Base-by-base conservation (phyloP, 108 stramenopile species). In the Pseudonitzschia multiseries region DNA sequence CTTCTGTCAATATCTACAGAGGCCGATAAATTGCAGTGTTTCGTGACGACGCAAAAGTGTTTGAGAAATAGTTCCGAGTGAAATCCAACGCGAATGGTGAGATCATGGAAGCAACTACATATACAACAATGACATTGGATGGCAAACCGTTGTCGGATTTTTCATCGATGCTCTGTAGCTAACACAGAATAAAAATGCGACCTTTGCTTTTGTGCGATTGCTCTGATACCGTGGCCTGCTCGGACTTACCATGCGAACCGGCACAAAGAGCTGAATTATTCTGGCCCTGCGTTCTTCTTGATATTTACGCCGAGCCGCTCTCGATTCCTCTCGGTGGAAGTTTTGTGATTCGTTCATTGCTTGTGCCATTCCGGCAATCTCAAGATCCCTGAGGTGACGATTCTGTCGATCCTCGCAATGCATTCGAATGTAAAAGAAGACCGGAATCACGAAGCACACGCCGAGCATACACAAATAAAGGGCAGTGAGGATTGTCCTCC, bases 361-460 rank as follows among this genome's bases (percentile, higher is more conserved):
- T 21, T 57, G 57, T 0, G 79, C 41, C 20, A 77, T 77, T 8
- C 46, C 60, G 15, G 74, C 75, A 27, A 74, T 33, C 40, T 75
- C 77, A 28, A 75, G 50, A 10, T 77, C 72, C 41, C 74, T 57
- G 0, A 77, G 44, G 5, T 57, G 71, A 26, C 79, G 64, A n/a
- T 62, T 24, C 10, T 60, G 68, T 44, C 81, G 72, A 51, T 79
- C 79, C 24, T 83, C 79, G 53, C 63, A 81, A 36, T 71, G 68
- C 72, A 81, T 56, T 15, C 86, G 86, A 70, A 76, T 52, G 51
- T 83, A 83, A 44, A 78, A 86, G 28, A 83, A 53, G 17, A 86
- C 22, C 9, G 86, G 86, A 6, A 78, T 61, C 21, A 81, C 18
- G 53, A 80, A 86, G 62, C 86, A 86, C n/a, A 83, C 20, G 24